A percentile compares a stretch with the other conserved stretches of the same genome.
phyloP scores from a whole-genome alignment of 768 basidiomycete genomes.

The Xanthoconium stramineum region DNA sequence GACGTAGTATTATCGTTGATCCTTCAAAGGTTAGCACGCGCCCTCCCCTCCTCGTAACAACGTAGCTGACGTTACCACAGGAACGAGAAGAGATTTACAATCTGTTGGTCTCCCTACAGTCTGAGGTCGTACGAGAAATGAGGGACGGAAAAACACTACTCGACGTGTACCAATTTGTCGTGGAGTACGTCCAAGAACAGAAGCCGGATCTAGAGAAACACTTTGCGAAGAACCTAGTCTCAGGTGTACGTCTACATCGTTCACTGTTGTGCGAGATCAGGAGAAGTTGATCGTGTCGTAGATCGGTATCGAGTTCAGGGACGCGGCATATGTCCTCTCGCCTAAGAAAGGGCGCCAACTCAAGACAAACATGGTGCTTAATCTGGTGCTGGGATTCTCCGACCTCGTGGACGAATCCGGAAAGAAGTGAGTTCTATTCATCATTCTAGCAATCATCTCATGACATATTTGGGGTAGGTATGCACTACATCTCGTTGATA shows the following conservation, averaged over 20 bases:
- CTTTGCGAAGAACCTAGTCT: slow-evolving; percentile 88
- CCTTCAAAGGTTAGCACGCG: slow-evolving; percentile 64
- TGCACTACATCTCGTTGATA: slow-evolving; percentile 84
- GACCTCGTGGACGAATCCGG: too few relatives aligned
- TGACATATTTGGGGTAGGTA: slow-evolving; percentile 50
- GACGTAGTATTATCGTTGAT: slow-evolving; percentile 92
- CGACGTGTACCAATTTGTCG: slow-evolving; percentile 79
- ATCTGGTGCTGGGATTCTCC: too few relatives aligned
- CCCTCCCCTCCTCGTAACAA: neutral
- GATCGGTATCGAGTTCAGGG: slow-evolving; percentile 96
- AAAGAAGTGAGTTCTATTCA: slow-evolving; percentile 52
- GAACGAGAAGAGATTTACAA: slow-evolving; percentile 89
- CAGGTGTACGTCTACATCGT: slow-evolving; percentile 57
- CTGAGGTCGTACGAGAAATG: slow-evolving; percentile 69
- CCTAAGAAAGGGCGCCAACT: too few relatives aligned
- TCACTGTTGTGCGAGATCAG: neutral
- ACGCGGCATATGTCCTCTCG: too few relatives aligned
- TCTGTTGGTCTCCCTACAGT: slow-evolving; percentile 73
- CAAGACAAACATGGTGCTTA: too few relatives aligned
- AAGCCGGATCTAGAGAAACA: slow-evolving; percentile 78
- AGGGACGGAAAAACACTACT: slow-evolving; percentile 74
- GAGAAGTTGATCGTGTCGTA: slow-evolving; percentile 30
- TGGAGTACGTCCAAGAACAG: slow-evolving; percentile 67
- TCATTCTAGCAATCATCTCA: neutral
- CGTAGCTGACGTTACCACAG: slow-evolving; percentile 39